Percentiles rank a stretch among this genome's conserved stretches.
phyloP scores from a whole-genome alignment of 2,329 filamentous ascomycete species.

The Alternaria metachromatica region DNA sequence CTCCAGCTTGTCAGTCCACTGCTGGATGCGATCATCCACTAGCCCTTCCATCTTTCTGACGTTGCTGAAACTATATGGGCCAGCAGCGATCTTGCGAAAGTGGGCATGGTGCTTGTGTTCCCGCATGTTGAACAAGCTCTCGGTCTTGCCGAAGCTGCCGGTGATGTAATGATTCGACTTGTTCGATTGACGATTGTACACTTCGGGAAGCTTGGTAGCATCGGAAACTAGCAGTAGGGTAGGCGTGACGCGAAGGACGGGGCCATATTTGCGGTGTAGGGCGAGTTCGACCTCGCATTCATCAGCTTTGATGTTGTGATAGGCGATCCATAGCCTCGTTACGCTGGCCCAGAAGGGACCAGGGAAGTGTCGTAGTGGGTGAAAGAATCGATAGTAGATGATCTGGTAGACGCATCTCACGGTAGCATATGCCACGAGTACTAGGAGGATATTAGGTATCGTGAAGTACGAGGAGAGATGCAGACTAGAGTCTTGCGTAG shows the following conservation, averaged over 20 bases:
- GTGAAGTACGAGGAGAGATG: neutral
- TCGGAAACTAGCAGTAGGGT: conserved; percentile 63
- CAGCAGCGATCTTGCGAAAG: conserved; percentile 62
- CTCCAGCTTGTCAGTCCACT: conserved; percentile 60
- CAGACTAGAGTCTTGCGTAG: neutral
- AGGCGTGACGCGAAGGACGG: conserved; percentile 37
- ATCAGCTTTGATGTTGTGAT: conserved; percentile 57
- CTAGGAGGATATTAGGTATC: neutral
- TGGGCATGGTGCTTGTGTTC: conserved; percentile 59
- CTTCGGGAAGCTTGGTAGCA: conserved; percentile 61
- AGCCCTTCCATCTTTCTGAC: conserved; percentile 66
- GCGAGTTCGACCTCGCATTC: conserved; percentile 53
- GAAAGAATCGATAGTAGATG: conserved; percentile 56
- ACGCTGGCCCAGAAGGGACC: conserved; percentile 63
- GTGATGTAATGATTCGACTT: conserved; percentile 67
- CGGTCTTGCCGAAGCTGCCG: conserved; percentile 62
- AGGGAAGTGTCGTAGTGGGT: conserved; percentile 60
- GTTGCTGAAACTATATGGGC: conserved; percentile 63
- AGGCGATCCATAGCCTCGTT: conserved; percentile 61
- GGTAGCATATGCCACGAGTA: neutral
- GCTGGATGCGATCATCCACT: conserved; percentile 58
- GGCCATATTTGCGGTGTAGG: conserved; percentile 58
- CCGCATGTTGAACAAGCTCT: conserved; percentile 65
- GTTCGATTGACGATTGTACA: conserved; percentile 63
- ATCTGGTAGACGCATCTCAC: conserved; percentile 42